Percentiles rank a stretch among this genome's conserved stretches.
Conservation (phyloP, 225 moss, liverwort and hornwort genomes). For the Thuidium tamariscinum region DNA sequence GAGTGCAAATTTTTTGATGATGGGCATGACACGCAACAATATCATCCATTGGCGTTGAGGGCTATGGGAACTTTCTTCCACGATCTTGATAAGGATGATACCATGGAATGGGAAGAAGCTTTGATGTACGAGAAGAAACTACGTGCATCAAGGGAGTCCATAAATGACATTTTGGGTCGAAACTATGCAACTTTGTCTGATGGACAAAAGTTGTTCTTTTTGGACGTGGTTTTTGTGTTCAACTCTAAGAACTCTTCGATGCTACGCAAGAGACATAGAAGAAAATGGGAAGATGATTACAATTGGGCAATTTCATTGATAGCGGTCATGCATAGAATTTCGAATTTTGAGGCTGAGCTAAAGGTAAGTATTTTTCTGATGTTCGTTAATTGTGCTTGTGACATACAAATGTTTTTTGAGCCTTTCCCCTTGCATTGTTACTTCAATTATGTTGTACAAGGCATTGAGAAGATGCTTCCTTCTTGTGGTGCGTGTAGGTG, state of each 20-base stretch:
- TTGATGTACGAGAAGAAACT: not conserved
- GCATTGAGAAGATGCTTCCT: not conserved
- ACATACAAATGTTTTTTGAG: fast-evolving
- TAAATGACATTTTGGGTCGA: not conserved
- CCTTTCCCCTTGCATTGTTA: fast-evolving
- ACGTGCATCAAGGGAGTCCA: not conserved
- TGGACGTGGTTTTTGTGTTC: not conserved
- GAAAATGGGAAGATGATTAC: fast-evolving
- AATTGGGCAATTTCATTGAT: not conserved
- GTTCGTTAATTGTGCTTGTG: too few species aligned
- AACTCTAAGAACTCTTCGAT: fast-evolving
- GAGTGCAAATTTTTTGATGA: not conserved
- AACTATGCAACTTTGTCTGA: not conserved
- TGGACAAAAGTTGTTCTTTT: not conserved
- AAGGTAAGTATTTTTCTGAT: not conserved
- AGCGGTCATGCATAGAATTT: not conserved
- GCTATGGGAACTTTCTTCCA: not conserved
- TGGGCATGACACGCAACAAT: not conserved
- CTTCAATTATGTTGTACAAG: fast-evolving
- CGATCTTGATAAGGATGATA: not conserved
- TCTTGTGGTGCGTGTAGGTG: not conserved
- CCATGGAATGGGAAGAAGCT: not conserved
- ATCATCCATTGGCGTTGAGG: not conserved
- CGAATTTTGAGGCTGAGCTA: fast-evolving
- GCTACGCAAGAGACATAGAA: fast-evolving